Conservation (phyloP, 495 filamentous ascomycete genomes). For the Sordaria brevicollis region DNA sequence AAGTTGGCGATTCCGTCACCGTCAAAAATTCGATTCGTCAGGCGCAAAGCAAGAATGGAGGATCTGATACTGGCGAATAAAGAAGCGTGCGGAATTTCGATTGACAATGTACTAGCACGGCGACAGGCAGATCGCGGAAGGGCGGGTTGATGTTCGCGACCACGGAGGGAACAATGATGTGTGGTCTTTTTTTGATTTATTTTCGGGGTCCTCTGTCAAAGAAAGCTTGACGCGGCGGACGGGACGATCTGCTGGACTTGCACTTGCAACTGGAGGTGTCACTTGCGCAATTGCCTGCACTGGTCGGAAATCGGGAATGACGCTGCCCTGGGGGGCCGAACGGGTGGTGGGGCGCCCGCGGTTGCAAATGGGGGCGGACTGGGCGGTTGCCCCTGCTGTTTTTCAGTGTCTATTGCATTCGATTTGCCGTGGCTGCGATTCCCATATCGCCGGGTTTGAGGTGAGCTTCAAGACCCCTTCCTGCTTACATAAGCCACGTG, state of each 20-base stretch:
- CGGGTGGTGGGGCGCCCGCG: neutral
- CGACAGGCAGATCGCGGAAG: neutral
- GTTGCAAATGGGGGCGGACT: no score
- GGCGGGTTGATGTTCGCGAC: neutral
- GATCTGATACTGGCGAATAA: neutral
- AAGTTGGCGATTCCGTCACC: neutral
- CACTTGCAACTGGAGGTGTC: neutral
- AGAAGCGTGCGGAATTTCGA: neutral
- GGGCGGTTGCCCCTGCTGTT: neutral
- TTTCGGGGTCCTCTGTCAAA: neutral
- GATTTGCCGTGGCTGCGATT: neutral
- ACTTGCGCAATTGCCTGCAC: neutral
- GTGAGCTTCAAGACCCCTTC: neutral
- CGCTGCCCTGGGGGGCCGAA: neutral
- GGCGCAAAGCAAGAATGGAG: neutral
- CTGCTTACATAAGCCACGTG: neutral
- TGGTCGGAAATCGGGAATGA: neutral
- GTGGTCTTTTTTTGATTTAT: neutral
- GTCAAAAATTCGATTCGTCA: neutral
- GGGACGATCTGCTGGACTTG: neutral
- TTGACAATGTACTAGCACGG: neutral
- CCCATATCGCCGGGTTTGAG: neutral
- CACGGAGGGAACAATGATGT: neutral
- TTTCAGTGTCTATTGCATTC: neutral
- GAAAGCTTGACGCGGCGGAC: neutral